Conservation (phyloP, 352 stramenopile genomes). For the Globisporangium acanthophoron region DNA sequence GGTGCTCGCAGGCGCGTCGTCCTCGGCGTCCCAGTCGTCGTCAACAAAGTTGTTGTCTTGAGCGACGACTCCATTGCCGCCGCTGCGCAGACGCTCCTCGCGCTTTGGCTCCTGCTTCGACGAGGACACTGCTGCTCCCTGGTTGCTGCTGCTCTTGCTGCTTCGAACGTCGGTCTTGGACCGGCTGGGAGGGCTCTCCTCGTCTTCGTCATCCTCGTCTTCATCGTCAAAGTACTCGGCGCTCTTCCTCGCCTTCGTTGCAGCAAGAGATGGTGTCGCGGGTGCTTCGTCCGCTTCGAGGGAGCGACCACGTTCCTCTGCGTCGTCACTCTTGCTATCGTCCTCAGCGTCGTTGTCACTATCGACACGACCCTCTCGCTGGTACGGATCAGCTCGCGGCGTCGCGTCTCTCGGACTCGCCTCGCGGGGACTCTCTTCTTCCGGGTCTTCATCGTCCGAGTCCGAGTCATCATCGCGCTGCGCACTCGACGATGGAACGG, state of each 20-base stretch:
- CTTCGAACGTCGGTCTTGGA: slow-evolving; percentile 10
- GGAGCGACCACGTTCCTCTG: slow-evolving; percentile 2
- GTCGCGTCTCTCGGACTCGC: background rate
- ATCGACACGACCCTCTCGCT: slow-evolving; percentile 6
- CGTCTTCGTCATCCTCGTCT: slow-evolving; percentile 28
- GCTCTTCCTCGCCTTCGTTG: slow-evolving; percentile 12
- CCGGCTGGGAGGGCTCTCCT: background rate
- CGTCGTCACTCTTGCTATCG: slow-evolving; percentile 5
- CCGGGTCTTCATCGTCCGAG: slow-evolving; percentile 24
- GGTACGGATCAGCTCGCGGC: background rate
- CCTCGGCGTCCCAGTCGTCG: slow-evolving; percentile 61
- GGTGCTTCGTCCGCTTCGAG: background rate
- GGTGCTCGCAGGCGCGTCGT: background rate
- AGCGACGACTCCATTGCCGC: slow-evolving; percentile 18
- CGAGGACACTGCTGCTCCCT: slow-evolving; percentile 1
- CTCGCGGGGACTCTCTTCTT: slow-evolving; percentile 39
- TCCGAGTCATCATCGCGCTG: slow-evolving; percentile 10
- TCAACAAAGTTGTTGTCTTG: slow-evolving; percentile 76
- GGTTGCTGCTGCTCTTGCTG: slow-evolving; percentile 1
- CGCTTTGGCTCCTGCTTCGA: slow-evolving; percentile 1
- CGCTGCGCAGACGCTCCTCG: slow-evolving; percentile 7
- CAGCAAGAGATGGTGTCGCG: background rate
- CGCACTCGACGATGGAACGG: background rate
- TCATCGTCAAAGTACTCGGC: slow-evolving; percentile 63
- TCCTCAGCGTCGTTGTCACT: slow-evolving; percentile 11